phyloP scores from a whole-genome alignment of 2,329 filamentous ascomycete genomes.

The Talaromyces sp. region DNA sequence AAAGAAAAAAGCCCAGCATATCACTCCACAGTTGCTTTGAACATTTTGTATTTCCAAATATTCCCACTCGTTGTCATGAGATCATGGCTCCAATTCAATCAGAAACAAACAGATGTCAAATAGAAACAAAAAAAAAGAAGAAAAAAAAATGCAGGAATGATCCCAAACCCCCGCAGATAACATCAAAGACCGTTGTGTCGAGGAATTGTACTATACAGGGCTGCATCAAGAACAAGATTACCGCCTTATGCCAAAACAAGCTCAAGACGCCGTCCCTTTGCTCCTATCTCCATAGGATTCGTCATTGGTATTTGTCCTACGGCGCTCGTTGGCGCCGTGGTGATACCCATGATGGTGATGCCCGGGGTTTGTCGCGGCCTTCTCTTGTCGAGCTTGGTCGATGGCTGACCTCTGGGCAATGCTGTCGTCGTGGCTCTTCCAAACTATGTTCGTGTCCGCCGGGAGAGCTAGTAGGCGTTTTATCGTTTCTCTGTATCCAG shows the following conservation, averaged over 20 bases:
- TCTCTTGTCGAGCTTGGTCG: constrained; percentile 87
- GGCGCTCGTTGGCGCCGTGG: constrained; percentile 38
- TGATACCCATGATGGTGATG: constrained; percentile 34
- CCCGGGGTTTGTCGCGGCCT: constrained; percentile 47
- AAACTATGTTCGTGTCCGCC: constrained; percentile 82
- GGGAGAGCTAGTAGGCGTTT: constrained; percentile 85
- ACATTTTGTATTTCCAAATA: constrained; percentile 11
- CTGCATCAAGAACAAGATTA: constrained; percentile 14
- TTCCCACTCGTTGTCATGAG: constrained; percentile 11
- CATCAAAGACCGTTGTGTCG: constrained; percentile 34
- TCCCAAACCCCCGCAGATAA: constrained; percentile 35
- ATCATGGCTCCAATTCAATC: constrained; percentile 11
- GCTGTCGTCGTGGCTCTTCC: constrained; percentile 94
- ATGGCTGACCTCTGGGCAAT: constrained; percentile 88
- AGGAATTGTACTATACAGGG: constrained; percentile 36
- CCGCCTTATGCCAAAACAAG: constrained; percentile 12
- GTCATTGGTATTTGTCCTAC: constrained; percentile 42
- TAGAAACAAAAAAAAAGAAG: constrained; percentile 26
- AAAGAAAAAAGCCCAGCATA: constrained; percentile 16
- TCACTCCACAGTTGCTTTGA: constrained; percentile 14
- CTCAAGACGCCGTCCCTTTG: constrained; percentile 36
- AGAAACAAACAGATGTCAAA: constrained; percentile 2
- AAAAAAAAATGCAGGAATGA: constrained; percentile 37
- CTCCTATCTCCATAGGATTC: constrained; percentile 43
- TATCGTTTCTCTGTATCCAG: constrained; percentile 72